Evolutionary conservation across 768 basidiomycete species (phyloP).

Genomic region (Candolleomyces efflorescens): DNA sequence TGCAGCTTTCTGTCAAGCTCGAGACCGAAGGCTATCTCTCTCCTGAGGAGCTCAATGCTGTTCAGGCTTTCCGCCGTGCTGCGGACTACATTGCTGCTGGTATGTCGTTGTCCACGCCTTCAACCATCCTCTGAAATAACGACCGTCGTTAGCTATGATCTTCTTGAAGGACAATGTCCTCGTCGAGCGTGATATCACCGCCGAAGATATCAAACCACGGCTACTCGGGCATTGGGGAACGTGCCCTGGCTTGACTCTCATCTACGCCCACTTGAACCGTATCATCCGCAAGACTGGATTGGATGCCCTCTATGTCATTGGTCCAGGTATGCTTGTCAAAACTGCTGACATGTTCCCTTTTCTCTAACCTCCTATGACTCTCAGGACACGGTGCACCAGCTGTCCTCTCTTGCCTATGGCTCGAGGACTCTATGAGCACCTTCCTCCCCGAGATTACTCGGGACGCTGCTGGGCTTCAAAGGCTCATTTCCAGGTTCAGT

Average conservation of each 20-base stretch:
- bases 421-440: slow-evolving; percentile 66
- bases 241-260: slow-evolving; percentile 71
- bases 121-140: slow-evolving; percentile 1
- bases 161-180: slow-evolving; percentile 74
- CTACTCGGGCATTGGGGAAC: slow-evolving; percentile 85
- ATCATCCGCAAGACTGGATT: slow-evolving; percentile 56
- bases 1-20: slow-evolving; percentile 46
- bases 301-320: slow-evolving; percentile 73
- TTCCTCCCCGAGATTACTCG: slow-evolving; percentile 59
- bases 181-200: slow-evolving; percentile 51
- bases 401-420: slow-evolving; percentile 80
- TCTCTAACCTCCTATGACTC: background rate
- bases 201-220: slow-evolving; percentile 75
- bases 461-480: slow-evolving; percentile 53
- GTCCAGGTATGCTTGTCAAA: slow-evolving; percentile 49
- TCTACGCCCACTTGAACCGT: slow-evolving; percentile 67
- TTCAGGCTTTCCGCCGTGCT: slow-evolving; percentile 54
- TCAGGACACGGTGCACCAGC: slow-evolving; percentile 83
- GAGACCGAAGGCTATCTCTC: slow-evolving; percentile 44
- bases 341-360: background rate
- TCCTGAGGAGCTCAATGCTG: slow-evolving; percentile 43
- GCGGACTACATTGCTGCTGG: slow-evolving; percentile 71
- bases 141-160: slow-evolving; percentile 61
- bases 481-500: slow-evolving; percentile 72
- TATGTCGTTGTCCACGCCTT: slow-evolving; percentile 21